Evolutionary conservation across 495 filamentous ascomycete species (phyloP), one percentile per base, ranked within the genome.

Genomic region (Podospora appendiculata): DNA sequence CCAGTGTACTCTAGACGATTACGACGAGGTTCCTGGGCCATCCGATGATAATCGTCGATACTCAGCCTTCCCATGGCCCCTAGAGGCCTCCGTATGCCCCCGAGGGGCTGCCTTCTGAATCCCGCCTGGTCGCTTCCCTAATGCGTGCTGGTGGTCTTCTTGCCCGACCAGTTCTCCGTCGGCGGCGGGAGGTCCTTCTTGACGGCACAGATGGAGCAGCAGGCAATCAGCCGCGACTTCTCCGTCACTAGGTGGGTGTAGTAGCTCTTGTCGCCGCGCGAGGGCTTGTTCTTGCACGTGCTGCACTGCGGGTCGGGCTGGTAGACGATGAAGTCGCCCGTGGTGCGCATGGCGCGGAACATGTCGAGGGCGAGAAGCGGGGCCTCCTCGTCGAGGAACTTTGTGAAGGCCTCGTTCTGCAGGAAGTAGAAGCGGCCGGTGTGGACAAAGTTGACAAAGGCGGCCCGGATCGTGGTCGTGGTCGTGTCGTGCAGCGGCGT

Each of bases 241-340:
- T 60, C 50, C 18, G 60, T 46, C 33, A 51, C 58, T 2, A 62
- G 10, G 3, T 62, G 59, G 3, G 58, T 58, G 13, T 51, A 63
- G 18, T 63, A 61, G 55, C 52, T 51, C 3, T 58, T 47, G 10
- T 13, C 43, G 18, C 18, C 36, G 32, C 32, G 11, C 6, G 17
- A 41, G n/a, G 56, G 59, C 52, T 56, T 59, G 34, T 41, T 49
- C 43, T 44, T 51, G 52, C 56, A 64, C 14, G 41, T 44, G 9
- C 41, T 48, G n/a, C 59, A 64, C 25, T 41, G 25, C 0, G 45
- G 36, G 12, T 64, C 59, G 3, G 56, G 59, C 32, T 35, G 13
- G 10, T 45, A 17, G 8, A 54, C 47, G 10, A 51, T 1, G 10
- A 62, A 64, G 38, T 64, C 62, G 7, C 59, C 54, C 4, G 57